Conservation (phyloP, 2,329 filamentous ascomycete species). For the Sporothrix brasiliensis region DNA sequence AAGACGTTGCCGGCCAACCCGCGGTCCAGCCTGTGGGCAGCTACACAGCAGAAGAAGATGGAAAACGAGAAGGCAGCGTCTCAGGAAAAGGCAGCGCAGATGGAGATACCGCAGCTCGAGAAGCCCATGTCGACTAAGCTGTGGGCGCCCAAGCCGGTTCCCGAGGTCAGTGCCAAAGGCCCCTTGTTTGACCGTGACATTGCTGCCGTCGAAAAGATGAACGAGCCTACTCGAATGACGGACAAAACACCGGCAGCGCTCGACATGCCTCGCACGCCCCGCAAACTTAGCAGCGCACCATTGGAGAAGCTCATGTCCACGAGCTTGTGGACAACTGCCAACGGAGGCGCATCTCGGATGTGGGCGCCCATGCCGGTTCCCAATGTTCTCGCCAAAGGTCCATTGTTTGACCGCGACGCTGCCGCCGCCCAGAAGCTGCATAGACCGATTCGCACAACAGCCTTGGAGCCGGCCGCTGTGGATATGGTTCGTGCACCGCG, state of each 20-base stretch:
- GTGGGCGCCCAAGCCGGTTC: conserved; percentile 30
- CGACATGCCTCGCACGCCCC: conserved; percentile 40
- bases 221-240: conserved; percentile 34
- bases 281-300: conserved; percentile 22
- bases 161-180: conserved; percentile 18
- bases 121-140: conserved; percentile 27
- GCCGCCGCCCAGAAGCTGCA: conserved; percentile 29
- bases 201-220: conserved; percentile 28
- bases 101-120: conserved; percentile 19
- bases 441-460: conserved; percentile 35
- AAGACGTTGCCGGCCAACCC: conserved; percentile 4
- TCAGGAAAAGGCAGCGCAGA: neutral
- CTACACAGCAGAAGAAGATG: conserved; percentile 14
- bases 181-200: conserved; percentile 33
- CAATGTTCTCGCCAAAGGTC: conserved; percentile 21
- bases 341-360: neutral
- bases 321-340: conserved; percentile 26
- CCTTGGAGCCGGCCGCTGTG: conserved; percentile 39
- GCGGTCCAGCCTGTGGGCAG: conserved; percentile 27
- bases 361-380: conserved; percentile 30
- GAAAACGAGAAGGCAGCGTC: neutral
- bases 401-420: conserved; percentile 32
- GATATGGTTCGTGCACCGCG: conserved; percentile 41
- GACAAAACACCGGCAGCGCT: conserved; percentile 39
- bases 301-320: conserved; percentile 24